Conservation (phyloP, 2,329 filamentous ascomycete genomes). For the Fusarium globosum region DNA sequence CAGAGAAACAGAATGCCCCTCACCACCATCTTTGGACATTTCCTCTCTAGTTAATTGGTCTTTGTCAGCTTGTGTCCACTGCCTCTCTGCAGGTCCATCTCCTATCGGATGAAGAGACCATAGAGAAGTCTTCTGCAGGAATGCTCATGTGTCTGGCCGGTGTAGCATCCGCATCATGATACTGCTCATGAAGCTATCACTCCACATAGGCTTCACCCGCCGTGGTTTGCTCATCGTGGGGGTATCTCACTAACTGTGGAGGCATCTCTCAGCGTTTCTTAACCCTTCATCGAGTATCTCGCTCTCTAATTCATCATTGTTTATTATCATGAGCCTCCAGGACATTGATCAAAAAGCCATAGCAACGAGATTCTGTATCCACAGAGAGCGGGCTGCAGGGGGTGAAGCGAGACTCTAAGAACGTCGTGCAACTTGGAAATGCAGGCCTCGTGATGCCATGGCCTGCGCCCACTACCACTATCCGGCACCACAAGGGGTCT, state of each 20-base stretch:
- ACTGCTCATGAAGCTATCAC: constrained; percentile 30
- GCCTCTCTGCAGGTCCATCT: constrained; percentile 41
- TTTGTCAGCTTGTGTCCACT: constrained; percentile 28
- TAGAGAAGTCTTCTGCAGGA: constrained; percentile 10
- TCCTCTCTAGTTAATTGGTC: constrained; percentile 27
- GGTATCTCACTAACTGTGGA: constrained; percentile 15
- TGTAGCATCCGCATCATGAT: constrained; percentile 40
- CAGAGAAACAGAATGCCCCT: constrained; percentile 37
- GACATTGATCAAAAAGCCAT: constrained; percentile 21
- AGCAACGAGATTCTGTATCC: constrained; percentile 34
- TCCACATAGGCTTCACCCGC: constrained; percentile 22
- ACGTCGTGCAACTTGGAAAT: constrained; percentile 38
- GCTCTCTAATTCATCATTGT: constrained; percentile 10
- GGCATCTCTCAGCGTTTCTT: not conserved
- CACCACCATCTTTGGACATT: constrained; percentile 31
- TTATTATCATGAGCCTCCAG: constrained; percentile 21
- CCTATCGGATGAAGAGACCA: constrained; percentile 40
- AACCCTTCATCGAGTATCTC: constrained; percentile 3
- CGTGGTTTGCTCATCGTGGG: constrained; percentile 23
- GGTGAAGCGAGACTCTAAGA: constrained; percentile 34
- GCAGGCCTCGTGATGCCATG: constrained; percentile 39
- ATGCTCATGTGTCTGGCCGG: constrained; percentile 30
- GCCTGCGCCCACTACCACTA: constrained; percentile 32
- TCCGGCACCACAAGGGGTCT: constrained; percentile 19
- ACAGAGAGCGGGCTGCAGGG: constrained; percentile 34